These are phyloP conservation scores for Penicillium samsonianum DNA, from an alignment of 495 filamentous ascomycete species.

Conservation along the genomic window DNA sequence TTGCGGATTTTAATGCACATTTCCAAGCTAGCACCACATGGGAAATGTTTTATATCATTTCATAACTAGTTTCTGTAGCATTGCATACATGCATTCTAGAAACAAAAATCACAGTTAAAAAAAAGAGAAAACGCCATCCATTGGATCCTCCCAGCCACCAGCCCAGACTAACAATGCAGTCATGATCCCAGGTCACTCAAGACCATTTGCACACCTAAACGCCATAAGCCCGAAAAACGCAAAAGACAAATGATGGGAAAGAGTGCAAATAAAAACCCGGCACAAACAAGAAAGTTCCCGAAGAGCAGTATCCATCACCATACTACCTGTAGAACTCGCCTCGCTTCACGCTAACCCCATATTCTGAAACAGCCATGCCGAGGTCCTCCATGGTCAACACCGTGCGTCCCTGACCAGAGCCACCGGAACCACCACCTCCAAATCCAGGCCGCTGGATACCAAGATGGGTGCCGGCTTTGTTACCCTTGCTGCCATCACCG, in stretches of 20 bases:
- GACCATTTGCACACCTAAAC: conserved; percentile 26
- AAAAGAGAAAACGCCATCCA: conserved; percentile 25
- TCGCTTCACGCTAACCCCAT: conserved; percentile 93
- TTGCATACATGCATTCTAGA: neutral
- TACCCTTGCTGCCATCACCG: conserved; percentile 58
- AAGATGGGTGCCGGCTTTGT: conserved; percentile 64
- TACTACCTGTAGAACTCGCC: conserved; percentile 93
- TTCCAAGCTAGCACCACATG: neutral
- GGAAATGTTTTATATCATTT: conserved; percentile 1
- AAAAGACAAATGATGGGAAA: conserved; percentile 11
- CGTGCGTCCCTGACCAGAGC: conserved; percentile 80
- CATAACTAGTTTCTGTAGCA: conserved; percentile 6
- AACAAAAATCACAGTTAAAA: neutral
- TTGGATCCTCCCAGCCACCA: conserved; percentile 20
- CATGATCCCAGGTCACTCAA: conserved; percentile 8
- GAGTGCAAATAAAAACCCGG: neutral
- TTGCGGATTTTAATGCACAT: neutral
- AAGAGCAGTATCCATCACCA: neutral
- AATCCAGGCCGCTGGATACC: conserved; percentile 90
- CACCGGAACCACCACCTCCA: conserved; percentile 88
- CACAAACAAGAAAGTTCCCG: neutral
- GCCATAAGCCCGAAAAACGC: conserved; percentile 3
- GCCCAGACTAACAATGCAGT: conserved; percentile 9
- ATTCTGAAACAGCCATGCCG: conserved; percentile 95
- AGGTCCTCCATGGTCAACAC: conserved; percentile 99